phyloP scores from a whole-genome alignment of 805 yeast genomes.

The Lipomyces lipofer region DNA sequence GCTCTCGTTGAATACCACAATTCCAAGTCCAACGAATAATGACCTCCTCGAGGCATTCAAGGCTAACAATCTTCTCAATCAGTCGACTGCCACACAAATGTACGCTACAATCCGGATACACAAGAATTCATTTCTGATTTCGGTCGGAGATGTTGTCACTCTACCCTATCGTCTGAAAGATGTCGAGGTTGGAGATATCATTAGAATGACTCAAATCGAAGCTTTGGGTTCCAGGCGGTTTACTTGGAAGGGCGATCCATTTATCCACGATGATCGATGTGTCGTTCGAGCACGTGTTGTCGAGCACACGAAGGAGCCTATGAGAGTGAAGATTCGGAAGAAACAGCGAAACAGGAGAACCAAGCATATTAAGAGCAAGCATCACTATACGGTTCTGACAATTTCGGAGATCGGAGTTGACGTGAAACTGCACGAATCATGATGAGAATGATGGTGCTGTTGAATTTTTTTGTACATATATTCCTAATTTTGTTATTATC shows the following conservation, averaged over 20 bases:
- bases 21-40: conserved; percentile 18
- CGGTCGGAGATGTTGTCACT: conserved; percentile 82
- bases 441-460: too few species aligned
- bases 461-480: too few species aligned
- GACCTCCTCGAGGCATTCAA: conserved; percentile 20
- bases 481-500: too few species aligned
- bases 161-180: conserved; percentile 76
- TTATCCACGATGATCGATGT: conserved; percentile 46
- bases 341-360: conserved; percentile 29
- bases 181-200: conserved; percentile 80
- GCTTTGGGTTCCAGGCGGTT: conserved; percentile 84
- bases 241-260: conserved; percentile 58
- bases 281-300: conserved; percentile 32
- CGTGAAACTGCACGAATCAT: too few species aligned
- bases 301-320: conserved; percentile 34
- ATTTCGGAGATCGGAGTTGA: conserved; percentile 31
- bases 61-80: conserved; percentile 4
- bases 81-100: conserved; percentile 44
- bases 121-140: conserved; percentile 81
- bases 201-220: conserved; percentile 70
- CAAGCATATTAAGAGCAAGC: conserved; percentile 32
- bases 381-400: conserved; percentile 31
- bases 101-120: conserved; percentile 84
- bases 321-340: conserved; percentile 28
- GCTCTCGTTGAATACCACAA: conserved; percentile 11